A percentile compares a stretch with the other conserved stretches of the same genome.
Conservation (phyloP, 768 basidiomycete species). For the Panaeolus cyanescens region DNA sequence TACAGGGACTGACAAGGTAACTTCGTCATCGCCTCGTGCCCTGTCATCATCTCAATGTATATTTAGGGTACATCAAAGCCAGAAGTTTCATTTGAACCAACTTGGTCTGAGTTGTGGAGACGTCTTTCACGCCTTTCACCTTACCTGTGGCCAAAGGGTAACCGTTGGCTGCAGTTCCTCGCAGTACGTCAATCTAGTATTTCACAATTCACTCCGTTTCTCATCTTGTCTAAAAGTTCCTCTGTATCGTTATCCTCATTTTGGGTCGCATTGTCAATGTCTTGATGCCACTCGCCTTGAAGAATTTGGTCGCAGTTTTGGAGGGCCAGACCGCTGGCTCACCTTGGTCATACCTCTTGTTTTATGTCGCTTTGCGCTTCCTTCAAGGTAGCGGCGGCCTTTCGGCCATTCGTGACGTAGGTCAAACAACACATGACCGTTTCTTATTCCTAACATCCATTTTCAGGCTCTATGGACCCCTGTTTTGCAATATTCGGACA, state of each 20-base stretch:
- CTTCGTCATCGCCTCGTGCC: neutral
- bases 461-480: slow-evolving; percentile 76
- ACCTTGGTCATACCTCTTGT: slow-evolving; percentile 69
- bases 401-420: slow-evolving; percentile 61
- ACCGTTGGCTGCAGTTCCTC: slow-evolving; percentile 63
- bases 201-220: neutral
- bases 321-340: slow-evolving; percentile 48
- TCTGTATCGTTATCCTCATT: slow-evolving; percentile 72
- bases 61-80: slow-evolving; percentile 43
- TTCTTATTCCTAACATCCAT: slow-evolving; percentile 1
- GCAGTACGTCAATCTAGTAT: slow-evolving; percentile 45
- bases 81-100: slow-evolving; percentile 61
- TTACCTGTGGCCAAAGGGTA: slow-evolving; percentile 83
- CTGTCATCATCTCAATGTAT: slow-evolving; percentile 7
- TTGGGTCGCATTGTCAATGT: slow-evolving; percentile 79
- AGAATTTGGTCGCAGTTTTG: slow-evolving; percentile 59
- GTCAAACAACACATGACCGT: slow-evolving; percentile 9
- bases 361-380: slow-evolving; percentile 71
- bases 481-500: slow-evolving; percentile 87
- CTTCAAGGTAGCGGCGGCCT: slow-evolving; percentile 79
- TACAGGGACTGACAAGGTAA: slow-evolving; percentile 42
- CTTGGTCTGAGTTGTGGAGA: slow-evolving; percentile 68
- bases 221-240: slow-evolving; percentile 39
- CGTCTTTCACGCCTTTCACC: slow-evolving; percentile 71
- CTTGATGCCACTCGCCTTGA: slow-evolving; percentile 70